Evolutionary conservation across 2,329 filamentous ascomycete species (phyloP), one percentile per base, ranked within the genome.

Genomic region (Neofusicoccum kwambonambiense): DNA sequence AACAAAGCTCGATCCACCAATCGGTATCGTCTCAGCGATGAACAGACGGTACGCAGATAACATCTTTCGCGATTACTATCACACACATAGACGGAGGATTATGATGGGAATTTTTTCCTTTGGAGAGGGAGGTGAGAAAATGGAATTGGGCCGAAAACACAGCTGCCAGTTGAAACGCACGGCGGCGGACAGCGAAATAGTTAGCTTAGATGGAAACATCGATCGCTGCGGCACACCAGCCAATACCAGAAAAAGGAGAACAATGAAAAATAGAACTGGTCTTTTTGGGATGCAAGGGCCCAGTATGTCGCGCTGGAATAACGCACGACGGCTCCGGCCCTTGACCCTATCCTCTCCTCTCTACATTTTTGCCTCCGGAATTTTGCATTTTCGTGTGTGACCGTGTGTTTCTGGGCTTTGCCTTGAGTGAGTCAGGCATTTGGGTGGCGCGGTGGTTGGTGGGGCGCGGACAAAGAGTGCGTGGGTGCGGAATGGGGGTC

Each of bases 1-100:
- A 60, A 60, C 56, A 60, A 17, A 19, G 56, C 42, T 47, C 56
- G 56, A 47, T 47, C 22, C 15, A 13, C 39, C 44, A 60, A 60
- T 60, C 56, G 56, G 56, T 60, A 60, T 60, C 56, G 56, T 60
- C 56, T 34, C n/a, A 47, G 9, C 22, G n/a, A 60, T 34, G n/a
- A 47, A 22, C 42, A 60, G 56, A 37, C 56, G 56, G 42, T 60
- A 60, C 56, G 56, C 56, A 60, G 56, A 60, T 60, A n/a, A 44
- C 19, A 11, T n/a, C 45, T 58, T 58, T 45, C 13, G 4, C 5
- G 7, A 4, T 57, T 35, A 17, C 1, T 42, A 13, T 60, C 56
- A 47, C 19, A 9, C 9, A 9, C 9, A 60, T 60, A 60, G 56
- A 60, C 56, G 56, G 42, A 60, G 56, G 56, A 47, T 47, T 37